Conservation (phyloP, 805 yeast genomes). For the Yarrowia phangngaensis region DNA sequence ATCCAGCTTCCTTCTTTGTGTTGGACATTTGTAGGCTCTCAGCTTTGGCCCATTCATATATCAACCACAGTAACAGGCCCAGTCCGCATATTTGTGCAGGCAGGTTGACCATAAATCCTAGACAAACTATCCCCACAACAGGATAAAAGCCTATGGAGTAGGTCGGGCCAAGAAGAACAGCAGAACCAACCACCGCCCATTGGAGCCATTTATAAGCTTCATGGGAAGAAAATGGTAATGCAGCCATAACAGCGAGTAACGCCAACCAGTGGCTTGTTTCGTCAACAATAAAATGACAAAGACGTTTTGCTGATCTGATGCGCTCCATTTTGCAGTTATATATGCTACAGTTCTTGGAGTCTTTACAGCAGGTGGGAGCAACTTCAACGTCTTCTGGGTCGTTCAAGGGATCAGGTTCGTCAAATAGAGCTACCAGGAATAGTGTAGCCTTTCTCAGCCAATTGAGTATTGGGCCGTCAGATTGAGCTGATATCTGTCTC, state of each 20-base stretch:
- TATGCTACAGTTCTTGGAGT: no score
- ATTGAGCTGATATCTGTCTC: constrained; percentile 8
- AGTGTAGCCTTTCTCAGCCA: constrained; percentile 17
- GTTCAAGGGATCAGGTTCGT: constrained; percentile 12
- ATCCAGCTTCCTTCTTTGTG: no score
- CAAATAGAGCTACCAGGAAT: constrained; percentile 10
- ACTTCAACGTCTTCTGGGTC: constrained; percentile 20
- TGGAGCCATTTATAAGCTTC: constrained; percentile 9
- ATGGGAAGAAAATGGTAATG: constrained; percentile 1
- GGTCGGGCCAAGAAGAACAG: constrained; percentile 12
- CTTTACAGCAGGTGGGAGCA: not conserved
- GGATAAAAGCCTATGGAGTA: constrained; percentile 25
- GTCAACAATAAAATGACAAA: not conserved
- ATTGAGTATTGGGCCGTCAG: constrained; percentile 17
- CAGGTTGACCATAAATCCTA: constrained; percentile 27
- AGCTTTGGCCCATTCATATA: constrained; percentile 2
- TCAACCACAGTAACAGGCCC: constrained; percentile 12
- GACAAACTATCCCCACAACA: constrained; percentile 21
- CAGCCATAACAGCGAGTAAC: not conserved
- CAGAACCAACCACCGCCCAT: constrained; percentile 11
- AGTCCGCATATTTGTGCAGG: constrained; percentile 27
- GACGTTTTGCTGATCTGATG: constrained; percentile 2
- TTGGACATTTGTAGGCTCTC: not conserved
- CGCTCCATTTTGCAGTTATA: no score
- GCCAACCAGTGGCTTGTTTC: constrained; percentile 7